Conservation (phyloP, 2,329 filamentous ascomycete species). For the Beauveria pseudobassiana region DNA sequence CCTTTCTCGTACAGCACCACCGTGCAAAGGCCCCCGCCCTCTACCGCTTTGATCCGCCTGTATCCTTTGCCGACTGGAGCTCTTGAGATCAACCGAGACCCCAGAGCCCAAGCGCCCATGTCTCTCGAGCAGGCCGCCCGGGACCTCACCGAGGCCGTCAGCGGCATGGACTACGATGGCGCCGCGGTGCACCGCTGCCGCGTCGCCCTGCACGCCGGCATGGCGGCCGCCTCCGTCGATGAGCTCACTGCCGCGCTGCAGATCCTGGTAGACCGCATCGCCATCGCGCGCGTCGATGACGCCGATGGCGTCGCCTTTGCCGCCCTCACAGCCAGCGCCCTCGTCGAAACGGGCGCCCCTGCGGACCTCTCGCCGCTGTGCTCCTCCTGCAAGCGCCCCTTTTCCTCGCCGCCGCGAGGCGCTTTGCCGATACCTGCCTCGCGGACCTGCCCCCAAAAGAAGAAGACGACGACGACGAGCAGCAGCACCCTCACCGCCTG, state of each 20-base stretch:
- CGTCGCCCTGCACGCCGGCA: constrained; percentile 4
- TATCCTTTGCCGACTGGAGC: background rate
- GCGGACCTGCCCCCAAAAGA: background rate
- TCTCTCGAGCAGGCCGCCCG: constrained; percentile 8
- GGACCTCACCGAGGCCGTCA: constrained; percentile 3
- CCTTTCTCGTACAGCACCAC: background rate
- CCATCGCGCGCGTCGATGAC: background rate
- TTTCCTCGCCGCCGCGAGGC: background rate
- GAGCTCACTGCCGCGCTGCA: background rate
- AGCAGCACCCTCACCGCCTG: background rate
- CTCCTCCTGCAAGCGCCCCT: background rate
- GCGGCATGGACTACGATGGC: constrained; percentile 10
- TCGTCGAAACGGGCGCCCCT: constrained; percentile 4
- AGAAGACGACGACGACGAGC: background rate
- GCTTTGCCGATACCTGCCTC: constrained; percentile 1
- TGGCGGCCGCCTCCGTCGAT: background rate
- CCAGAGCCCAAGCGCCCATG: background rate
- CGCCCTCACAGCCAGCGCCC: constrained; percentile 2
- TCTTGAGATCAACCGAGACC: background rate
- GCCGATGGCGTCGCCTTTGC: constrained; percentile 6
- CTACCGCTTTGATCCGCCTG: background rate
- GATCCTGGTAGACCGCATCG: constrained; percentile 1
- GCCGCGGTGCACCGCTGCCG: constrained; percentile 4
- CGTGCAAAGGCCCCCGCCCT: background rate
- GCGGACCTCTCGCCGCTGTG: background rate